Evolutionary conservation across 257 asterid genomes (phyloP).

Genomic region (Salvia rosmarinus): DNA sequence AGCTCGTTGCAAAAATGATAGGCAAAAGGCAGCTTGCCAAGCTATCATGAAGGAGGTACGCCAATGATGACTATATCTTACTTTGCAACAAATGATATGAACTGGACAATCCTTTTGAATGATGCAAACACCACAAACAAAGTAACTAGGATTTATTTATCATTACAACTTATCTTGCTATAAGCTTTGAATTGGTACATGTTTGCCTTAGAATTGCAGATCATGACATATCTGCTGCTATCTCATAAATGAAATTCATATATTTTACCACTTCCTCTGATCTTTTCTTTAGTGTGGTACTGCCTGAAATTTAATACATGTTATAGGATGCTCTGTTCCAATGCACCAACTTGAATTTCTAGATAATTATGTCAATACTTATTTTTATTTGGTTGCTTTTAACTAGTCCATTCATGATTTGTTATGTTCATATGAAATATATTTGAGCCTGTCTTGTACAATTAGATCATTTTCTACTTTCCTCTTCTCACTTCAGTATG

Average conservation of each 20-base stretch:
- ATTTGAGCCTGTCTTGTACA: too few species aligned
- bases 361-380: not conserved
- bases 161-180: conserved; percentile 7
- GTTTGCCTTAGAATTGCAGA: conserved; percentile 17
- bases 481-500: too few species aligned
- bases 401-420: too few species aligned
- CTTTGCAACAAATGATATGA: conserved; percentile 26
- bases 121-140: conserved; percentile 25
- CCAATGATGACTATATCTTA: conserved; percentile 10
- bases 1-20: conserved; percentile 93
- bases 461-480: too few species aligned
- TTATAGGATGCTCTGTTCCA: not conserved
- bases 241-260: not conserved
- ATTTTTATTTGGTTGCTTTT: not conserved
- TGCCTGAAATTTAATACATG: not conserved
- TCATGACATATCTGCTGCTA: conserved; percentile 11
- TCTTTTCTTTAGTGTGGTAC: not conserved
- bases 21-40: conserved; percentile 81
- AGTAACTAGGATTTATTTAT: conserved; percentile 22
- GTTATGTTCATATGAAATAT: too few species aligned
- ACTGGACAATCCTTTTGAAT: conserved; percentile 20
- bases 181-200: conserved; percentile 1
- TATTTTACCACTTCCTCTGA: not conserved
- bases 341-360: not conserved
- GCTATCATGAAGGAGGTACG: conserved; percentile 90